Evolutionary conservation across 2,329 filamentous ascomycete genomes (phyloP).

Genomic region (Colletotrichum sp.): DNA sequence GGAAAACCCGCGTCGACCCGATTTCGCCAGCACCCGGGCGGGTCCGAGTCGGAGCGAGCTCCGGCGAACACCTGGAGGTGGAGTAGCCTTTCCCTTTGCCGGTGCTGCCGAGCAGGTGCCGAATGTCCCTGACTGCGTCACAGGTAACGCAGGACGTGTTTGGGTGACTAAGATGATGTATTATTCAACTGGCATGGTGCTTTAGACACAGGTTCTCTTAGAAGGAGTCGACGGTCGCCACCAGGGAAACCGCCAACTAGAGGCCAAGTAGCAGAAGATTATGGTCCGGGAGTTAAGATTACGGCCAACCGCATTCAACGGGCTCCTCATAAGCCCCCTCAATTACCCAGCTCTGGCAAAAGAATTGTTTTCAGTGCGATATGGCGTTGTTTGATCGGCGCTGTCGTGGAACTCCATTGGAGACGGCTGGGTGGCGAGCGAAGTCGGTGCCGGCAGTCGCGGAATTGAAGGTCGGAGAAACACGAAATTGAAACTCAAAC

Average conservation of each 20-base stretch:
- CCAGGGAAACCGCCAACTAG: fast-evolving
- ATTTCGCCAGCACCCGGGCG: not conserved
- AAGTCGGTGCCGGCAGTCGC: not conserved
- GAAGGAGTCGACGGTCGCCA: no score
- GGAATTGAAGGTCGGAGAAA: not conserved
- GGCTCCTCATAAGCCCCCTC: no score
- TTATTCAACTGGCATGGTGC: not conserved
- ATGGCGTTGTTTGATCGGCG: not conserved
- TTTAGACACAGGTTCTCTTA: no score
- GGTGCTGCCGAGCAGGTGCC: not conserved
- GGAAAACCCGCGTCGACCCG: not conserved
- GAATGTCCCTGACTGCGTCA: not conserved
- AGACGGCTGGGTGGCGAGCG: not conserved
- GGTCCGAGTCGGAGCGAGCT: not conserved
- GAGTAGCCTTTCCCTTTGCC: not conserved
- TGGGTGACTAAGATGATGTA: not conserved
- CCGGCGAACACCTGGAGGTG: not conserved
- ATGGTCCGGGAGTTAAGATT: not conserved
- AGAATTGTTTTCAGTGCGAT: fast-evolving
- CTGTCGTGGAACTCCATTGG: not conserved
- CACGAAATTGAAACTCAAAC: fast-evolving
- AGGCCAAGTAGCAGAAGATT: fast-evolving
- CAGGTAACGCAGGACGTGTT: not conserved
- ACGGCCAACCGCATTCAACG: no score
- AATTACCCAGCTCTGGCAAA: not conserved